Evolutionary conservation across 2,329 filamentous ascomycete genomes (phyloP).

Genomic region (Rhytidhysteron rufulum): DNA sequence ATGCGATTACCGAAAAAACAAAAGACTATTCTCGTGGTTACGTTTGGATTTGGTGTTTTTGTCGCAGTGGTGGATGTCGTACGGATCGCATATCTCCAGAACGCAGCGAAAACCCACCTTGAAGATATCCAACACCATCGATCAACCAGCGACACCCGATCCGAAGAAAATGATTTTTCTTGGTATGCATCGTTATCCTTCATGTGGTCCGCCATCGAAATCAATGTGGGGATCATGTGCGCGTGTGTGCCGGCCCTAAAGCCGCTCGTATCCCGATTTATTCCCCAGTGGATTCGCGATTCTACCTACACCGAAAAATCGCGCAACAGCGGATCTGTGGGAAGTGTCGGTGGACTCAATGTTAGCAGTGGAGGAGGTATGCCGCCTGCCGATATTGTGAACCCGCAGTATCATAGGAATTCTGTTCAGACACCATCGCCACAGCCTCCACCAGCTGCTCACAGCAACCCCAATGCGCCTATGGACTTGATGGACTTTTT

Average conservation of each 20-base stretch:
- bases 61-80: slow-evolving; percentile 85
- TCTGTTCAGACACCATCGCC: slow-evolving; percentile 23
- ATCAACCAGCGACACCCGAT: slow-evolving; percentile 20
- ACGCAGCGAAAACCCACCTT: slow-evolving; percentile 54
- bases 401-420: slow-evolving; percentile 13
- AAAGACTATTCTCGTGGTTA: slow-evolving; percentile 81
- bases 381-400: slow-evolving; percentile 20
- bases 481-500: slow-evolving; percentile 54
- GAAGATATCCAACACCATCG: slow-evolving; percentile 34
- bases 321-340: slow-evolving; percentile 10
- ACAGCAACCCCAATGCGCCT: slow-evolving; percentile 16
- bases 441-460: slow-evolving; percentile 4
- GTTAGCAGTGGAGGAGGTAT: slow-evolving; percentile 28
- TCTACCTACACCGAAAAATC: slow-evolving; percentile 27
- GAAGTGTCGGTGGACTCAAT: too few relatives aligned
- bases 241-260: slow-evolving; percentile 92
- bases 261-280: slow-evolving; percentile 66
- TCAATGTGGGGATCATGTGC: slow-evolving; percentile 85
- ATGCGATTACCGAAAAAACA: slow-evolving; percentile 83
- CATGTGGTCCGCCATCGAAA: slow-evolving; percentile 93
- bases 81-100: slow-evolving; percentile 83
- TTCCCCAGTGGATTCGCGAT: slow-evolving; percentile 56
- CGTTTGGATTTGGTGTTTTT: slow-evolving; percentile 83
- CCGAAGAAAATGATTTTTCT: slow-evolving; percentile 48
- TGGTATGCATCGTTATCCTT: slow-evolving; percentile 79